Evolutionary conservation across 1,284 basidiomycete species (phyloP).

Genomic region (Pseudozyma pruni): DNA sequence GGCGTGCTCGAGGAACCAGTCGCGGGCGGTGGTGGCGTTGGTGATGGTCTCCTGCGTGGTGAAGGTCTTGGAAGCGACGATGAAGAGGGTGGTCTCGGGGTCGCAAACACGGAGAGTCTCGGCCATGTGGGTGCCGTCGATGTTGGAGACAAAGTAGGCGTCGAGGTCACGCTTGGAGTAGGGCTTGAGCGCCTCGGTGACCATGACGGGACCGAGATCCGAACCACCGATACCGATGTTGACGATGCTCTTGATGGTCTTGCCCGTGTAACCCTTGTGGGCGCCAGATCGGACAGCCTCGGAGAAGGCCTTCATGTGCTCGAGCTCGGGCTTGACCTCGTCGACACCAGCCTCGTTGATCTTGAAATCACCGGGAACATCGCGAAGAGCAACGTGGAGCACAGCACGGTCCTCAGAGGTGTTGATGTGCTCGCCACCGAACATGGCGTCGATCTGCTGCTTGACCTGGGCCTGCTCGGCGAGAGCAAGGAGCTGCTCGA

Average conservation of each 20-base stretch:
- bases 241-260: slow-evolving; percentile 91
- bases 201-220: slow-evolving; percentile 98
- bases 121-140: slow-evolving; percentile 96
- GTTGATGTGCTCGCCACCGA: slow-evolving; percentile 95
- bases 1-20: slow-evolving; percentile 90
- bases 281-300: slow-evolving; percentile 83
- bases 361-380: slow-evolving; percentile 75
- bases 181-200: slow-evolving; percentile 93
- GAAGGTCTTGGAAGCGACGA: slow-evolving; percentile 98
- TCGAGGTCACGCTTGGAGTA: slow-evolving; percentile 90
- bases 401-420: slow-evolving; percentile 96
- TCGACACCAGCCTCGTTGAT: slow-evolving; percentile 83
- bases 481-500: slow-evolving; percentile 77
- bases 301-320: slow-evolving; percentile 91
- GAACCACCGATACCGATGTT: slow-evolving; percentile 99
- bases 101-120: slow-evolving; percentile 85
- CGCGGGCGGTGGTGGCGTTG: slow-evolving; percentile 90
- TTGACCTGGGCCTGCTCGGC: slow-evolving; percentile 88
- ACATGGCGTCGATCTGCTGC: slow-evolving; percentile 89
- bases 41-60: slow-evolving; percentile 99
- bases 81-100: slow-evolving; percentile 94
- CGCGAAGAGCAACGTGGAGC: slow-evolving; percentile 91
- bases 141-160: slow-evolving; percentile 94
- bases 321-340: slow-evolving; percentile 84
- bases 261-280: slow-evolving; percentile 98